Evolutionary conservation across 805 yeast genomes (phyloP), one percentile per base, ranked within the genome.

Genomic region (Starmera caribaea): DNA sequence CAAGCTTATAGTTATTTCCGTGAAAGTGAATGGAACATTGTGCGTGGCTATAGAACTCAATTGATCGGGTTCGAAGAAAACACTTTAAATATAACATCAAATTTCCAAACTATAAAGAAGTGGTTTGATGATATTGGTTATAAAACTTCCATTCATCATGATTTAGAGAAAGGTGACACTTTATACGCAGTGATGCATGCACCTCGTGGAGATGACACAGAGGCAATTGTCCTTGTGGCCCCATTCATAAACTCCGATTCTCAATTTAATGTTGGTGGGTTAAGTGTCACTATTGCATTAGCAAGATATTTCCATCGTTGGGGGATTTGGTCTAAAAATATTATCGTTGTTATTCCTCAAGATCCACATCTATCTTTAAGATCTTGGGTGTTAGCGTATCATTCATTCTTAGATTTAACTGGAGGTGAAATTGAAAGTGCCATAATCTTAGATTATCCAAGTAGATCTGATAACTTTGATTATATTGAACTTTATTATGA

Each of bases 401-500:
- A 92, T 54, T 78, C 85, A 0, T 66, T 81, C 0, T 64, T 92
- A 53, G 94, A 87, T 50, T 67, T 78, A 40, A 88, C 97, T 1
- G 97, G 95, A 30, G 99, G 99, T 0, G 76, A 92, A 1, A 82
- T 92, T 32, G 97, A 92, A 51, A 84, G 92, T 30, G 97, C 97
- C 0, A 55, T 92, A 4, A 80, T 88, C 16, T 51, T 92, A 43
- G 97, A 92, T 57, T 87, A 74, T 54, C 78, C 92, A 3, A 72
- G 76, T 8, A 58, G 60, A 2, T 54, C 57, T 30, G 97, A 89
- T 57, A 69, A 74, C 48, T 75, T 88, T 55, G 85, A 82, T 41
- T 76, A 73, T 51, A 60, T 84, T 28, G 96, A 89, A 56, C 58
- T 92, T 34, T 68, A 65, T 36, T 90, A 86, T 56, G 87, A 83